Conservation (phyloP, 2,329 filamentous ascomycete species). For the Coniochaeta sp. region DNA sequence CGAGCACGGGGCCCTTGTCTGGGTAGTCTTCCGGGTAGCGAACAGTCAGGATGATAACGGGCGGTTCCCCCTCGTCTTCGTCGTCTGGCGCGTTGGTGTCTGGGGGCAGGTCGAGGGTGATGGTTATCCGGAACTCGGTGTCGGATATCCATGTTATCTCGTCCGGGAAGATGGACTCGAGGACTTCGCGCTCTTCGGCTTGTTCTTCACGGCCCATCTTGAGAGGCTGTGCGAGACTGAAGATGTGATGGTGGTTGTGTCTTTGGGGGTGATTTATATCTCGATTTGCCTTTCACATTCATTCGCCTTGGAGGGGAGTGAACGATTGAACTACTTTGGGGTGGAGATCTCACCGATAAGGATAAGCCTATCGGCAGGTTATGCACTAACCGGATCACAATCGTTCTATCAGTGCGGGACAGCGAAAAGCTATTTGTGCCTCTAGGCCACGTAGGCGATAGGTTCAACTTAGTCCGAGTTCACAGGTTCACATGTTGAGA, state of each 20-base stretch:
- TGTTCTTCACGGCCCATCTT: constrained; percentile 77
- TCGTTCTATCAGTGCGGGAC: neutral
- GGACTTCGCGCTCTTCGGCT: constrained; percentile 90
- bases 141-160: constrained; percentile 96
- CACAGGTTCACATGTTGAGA: no score
- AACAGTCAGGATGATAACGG: constrained; percentile 74
- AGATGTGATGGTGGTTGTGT: neutral
- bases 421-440: no score
- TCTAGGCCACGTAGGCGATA: no score
- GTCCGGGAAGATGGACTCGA: constrained; percentile 96
- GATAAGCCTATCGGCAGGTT: neutral
- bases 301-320: neutral
- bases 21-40: constrained; percentile 88
- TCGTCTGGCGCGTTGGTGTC: neutral
- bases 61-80: constrained; percentile 49
- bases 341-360: neutral
- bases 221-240: neutral
- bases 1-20: constrained; percentile 75
- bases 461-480: no score
- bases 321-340: neutral
- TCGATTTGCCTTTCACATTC: neutral
- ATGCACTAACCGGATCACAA: neutral
- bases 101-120: constrained; percentile 69
- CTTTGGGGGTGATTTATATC: neutral
- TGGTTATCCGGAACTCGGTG: constrained; percentile 77